Evolutionary conservation across 441 rosid genomes (phyloP), one percentile per base, ranked within the genome.

Genomic region (Manihot esculenta): DNA sequence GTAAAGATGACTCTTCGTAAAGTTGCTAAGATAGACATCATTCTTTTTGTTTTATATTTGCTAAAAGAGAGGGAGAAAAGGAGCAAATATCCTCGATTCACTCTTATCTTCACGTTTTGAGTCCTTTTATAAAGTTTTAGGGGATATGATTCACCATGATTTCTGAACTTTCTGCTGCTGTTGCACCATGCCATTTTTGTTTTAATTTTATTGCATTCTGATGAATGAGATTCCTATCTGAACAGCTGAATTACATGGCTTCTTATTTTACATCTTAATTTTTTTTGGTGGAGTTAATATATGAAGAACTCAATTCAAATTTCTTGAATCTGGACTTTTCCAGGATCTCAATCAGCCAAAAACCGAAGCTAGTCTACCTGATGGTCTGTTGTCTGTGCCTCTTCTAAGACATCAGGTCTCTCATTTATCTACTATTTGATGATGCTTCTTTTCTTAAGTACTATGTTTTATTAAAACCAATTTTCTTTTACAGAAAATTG

Each of bases 381-480:
- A 86, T 55, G 99, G 97, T 76, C 84, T 85, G 74, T 81, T 94
- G 79, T 87, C 93, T 60, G 88, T 95, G 75, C 79, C 93, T 81
- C 94, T 95, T 58, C 80, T 95, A 67, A 87, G 93, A 84, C 99
- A 95, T 82, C 98, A 95, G 97, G 99, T 95, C 74, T 71, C 78
- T 66, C 62, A 26, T 65, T 69, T 27, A 45, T 55, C 21, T 71
- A 47, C 38, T 68, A 44, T 69, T 57, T 10, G 42, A 20, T 58
- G 62, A 68, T 76, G 64, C 64, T 72, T 54, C 20, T 77, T 64
- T 47, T 68, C 30, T 58, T 33, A 27, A 54, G 56, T 70, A 33
- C 58, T 42, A 20, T 72, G 20, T 30, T 56, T 73, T 76, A 76
- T 44, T 70, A 68, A 79, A 73, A 48, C 64, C 58, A 44, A 18